Percentiles rank a stretch among this genome's conserved stretches.
phyloP scores from a whole-genome alignment of 2,329 filamentous ascomycete genomes.

The Sphaerulina populicola region DNA sequence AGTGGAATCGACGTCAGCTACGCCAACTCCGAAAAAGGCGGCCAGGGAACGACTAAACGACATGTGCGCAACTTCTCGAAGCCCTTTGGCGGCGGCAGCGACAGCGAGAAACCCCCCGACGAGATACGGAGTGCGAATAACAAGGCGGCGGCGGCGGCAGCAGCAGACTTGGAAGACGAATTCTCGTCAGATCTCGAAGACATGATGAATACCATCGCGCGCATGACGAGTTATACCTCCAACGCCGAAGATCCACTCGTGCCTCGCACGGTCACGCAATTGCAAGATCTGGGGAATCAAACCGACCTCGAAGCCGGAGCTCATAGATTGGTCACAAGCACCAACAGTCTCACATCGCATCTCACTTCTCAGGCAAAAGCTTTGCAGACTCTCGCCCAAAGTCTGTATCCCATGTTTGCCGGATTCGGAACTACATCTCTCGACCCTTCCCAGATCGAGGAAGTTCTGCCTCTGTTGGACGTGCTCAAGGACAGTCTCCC shows the following conservation, averaged over 20 bases:
- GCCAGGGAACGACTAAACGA: background rate
- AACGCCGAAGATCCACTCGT: conserved; percentile 30
- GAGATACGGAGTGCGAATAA: conserved; percentile 7
- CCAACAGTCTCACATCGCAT: conserved; percentile 55
- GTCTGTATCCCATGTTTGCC: conserved; percentile 52
- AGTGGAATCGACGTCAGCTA: conserved; percentile 38
- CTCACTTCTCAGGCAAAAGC: conserved; percentile 66
- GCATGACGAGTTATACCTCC: conserved; percentile 28
- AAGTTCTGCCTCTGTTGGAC: conserved; percentile 59
- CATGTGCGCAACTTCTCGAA: conserved; percentile 31
- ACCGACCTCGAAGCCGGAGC: conserved; percentile 28
- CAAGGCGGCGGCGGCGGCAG: conserved; percentile 1
- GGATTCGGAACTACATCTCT: conserved; percentile 51
- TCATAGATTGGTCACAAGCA: conserved; percentile 31
- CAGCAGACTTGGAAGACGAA: conserved; percentile 14
- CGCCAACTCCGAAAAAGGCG: conserved; percentile 3
- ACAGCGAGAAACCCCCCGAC: conserved; percentile 21
- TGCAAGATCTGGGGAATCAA: conserved; percentile 33
- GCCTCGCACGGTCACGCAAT: conserved; percentile 25
- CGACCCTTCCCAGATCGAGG: conserved; percentile 58
- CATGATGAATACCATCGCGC: conserved; percentile 29
- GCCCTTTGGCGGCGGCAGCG: conserved; percentile 19
- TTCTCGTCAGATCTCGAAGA: conserved; percentile 41
- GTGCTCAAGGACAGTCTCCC: conserved; percentile 60
- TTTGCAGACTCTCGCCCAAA: conserved; percentile 62